These are phyloP conservation scores for Rosa lucieae DNA, from an alignment of 306 rosid species.

Conservation along the genomic window DNA sequence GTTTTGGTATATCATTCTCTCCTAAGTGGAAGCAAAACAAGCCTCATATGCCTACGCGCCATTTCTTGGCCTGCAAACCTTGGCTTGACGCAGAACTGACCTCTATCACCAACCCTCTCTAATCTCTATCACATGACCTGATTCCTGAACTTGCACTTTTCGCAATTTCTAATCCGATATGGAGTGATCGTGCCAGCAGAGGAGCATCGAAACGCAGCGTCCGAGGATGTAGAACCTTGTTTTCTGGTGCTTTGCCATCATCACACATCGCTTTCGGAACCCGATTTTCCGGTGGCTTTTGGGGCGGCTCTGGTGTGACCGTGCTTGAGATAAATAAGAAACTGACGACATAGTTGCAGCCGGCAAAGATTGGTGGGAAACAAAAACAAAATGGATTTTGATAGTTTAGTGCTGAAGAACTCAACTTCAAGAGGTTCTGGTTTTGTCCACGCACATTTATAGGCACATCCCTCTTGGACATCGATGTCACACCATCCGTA, in stretches of 20 bases:
- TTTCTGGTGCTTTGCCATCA: conserved; percentile 55
- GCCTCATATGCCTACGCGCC: not conserved
- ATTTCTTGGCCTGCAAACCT: not conserved
- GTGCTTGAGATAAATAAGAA: not conserved
- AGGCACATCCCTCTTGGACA: conserved; percentile 10
- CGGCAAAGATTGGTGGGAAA: conserved; percentile 8
- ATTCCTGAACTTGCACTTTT: not conserved
- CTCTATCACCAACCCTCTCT: conserved; percentile 2
- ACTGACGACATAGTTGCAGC: not conserved
- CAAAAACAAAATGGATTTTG: not conserved
- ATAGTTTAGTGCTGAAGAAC: not conserved
- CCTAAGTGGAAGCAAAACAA: not conserved
- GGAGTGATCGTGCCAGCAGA: conserved; percentile 60
- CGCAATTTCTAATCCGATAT: conserved; percentile 28
- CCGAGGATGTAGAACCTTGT: conserved; percentile 56
- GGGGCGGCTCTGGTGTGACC: not conserved
- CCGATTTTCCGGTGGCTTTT: conserved; percentile 29
- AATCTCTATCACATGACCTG: not conserved
- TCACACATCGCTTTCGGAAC: conserved; percentile 42
- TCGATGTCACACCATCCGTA: conserved; percentile 7
- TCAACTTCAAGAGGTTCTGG: not conserved
- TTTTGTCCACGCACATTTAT: not conserved
- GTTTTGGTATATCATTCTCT: not conserved
- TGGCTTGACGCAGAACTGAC: not conserved
- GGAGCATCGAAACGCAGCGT: conserved; percentile 60